These are phyloP conservation scores for Anethum foeniculum DNA, from an alignment of 140 eudicot species.

Conservation along the genomic window DNA sequence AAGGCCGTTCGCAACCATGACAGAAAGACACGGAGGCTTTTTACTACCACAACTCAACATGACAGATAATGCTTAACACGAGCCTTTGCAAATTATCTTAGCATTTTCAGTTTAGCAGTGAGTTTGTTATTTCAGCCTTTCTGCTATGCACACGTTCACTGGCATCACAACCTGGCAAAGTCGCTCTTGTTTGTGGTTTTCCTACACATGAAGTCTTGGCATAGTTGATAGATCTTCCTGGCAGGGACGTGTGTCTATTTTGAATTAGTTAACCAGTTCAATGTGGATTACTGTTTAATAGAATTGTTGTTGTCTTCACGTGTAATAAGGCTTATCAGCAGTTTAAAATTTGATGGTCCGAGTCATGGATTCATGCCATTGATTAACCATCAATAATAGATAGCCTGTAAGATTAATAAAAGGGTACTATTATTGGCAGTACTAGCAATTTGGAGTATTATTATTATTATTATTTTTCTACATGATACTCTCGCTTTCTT, in stretches of 20 bases:
- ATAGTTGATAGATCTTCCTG: not conserved
- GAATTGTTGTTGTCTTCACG: not conserved
- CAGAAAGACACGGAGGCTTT: slow-evolving; percentile 47
- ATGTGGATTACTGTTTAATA: too few species aligned
- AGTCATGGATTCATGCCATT: not conserved
- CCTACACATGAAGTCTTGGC: not conserved
- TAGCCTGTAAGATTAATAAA: not conserved
- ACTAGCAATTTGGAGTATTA: too few species aligned
- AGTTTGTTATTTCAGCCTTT: not conserved
- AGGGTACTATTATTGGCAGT: too few species aligned
- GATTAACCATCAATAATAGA: not conserved
- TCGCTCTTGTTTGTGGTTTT: not conserved
- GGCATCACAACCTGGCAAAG: slow-evolving; percentile 5
- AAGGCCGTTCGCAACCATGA: slow-evolving; percentile 74
- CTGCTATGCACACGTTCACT: not conserved
- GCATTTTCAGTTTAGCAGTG: not conserved
- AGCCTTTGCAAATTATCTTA: not conserved
- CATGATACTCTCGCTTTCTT: too few species aligned
- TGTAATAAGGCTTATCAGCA: too few species aligned
- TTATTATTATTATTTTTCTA: too few species aligned
- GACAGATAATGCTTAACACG: slow-evolving; percentile 9
- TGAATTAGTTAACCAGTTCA: not conserved
- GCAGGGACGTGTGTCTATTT: not conserved
- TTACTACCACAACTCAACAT: slow-evolving; percentile 19
- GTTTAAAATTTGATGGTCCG: not conserved